Evolutionary conservation across 1,284 basidiomycete species (phyloP).

Genomic region (Ustilago loliicola): DNA sequence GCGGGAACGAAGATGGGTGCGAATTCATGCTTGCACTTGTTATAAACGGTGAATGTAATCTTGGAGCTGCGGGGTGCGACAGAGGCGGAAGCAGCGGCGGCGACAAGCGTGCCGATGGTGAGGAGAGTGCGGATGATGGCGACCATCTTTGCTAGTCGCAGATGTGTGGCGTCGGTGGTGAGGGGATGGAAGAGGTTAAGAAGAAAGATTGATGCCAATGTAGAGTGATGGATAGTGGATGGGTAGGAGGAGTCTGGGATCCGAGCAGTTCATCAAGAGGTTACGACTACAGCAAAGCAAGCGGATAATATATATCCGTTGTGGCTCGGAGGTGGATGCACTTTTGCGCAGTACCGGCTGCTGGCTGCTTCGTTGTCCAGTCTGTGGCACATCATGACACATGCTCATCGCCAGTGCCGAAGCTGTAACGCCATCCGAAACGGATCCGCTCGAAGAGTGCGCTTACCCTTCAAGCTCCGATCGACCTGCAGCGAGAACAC

Average conservation of each 20-base stretch:
- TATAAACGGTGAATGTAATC: conserved; percentile 47
- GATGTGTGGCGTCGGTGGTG: background rate
- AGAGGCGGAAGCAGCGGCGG: conserved; percentile 24
- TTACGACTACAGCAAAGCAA: no score
- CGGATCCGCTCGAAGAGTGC: background rate
- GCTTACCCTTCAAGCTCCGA: conserved; percentile 17
- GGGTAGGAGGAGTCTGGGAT: background rate
- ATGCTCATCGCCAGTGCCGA: background rate
- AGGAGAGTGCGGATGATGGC: conserved; percentile 33
- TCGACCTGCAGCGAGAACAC: conserved; percentile 17
- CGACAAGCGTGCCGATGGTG: conserved; percentile 23
- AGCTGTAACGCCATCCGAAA: conserved; percentile 2
- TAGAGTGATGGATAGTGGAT: background rate
- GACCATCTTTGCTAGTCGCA: conserved; percentile 25
- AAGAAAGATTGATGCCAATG: background rate
- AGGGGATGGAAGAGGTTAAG: background rate
- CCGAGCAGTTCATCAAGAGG: background rate
- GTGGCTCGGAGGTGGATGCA: conserved; percentile 19
- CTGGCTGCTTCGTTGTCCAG: background rate
- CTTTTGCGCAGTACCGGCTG: background rate
- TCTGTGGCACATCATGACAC: background rate
- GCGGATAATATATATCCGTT: conserved; percentile 11
- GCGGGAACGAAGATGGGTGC: conserved; percentile 47
- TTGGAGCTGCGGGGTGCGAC: conserved; percentile 41
- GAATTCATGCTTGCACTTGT: conserved; percentile 51